A percentile compares a stretch with the other conserved stretches of the same genome.
Conservation (phyloP, 1,284 basidiomycete species). For the Ceratobasidium sp. region DNA sequence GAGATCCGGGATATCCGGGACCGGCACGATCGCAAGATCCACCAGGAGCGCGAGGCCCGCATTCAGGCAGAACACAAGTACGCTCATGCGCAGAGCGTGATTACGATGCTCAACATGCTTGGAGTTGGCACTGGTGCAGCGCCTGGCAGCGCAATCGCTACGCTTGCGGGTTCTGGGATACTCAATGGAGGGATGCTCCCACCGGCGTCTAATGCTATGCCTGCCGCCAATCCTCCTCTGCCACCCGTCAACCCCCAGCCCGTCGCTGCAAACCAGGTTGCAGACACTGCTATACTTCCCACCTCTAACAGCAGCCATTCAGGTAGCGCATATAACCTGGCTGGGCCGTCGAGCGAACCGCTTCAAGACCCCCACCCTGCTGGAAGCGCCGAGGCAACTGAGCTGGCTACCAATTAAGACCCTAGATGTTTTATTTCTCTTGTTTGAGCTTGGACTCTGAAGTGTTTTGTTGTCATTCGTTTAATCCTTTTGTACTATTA, state of each 20-base stretch:
- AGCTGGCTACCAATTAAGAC: not conserved
- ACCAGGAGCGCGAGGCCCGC: not conserved
- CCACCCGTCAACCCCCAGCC: not conserved
- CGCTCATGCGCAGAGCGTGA: not conserved
- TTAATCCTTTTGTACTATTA: not conserved
- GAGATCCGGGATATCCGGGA: not conserved
- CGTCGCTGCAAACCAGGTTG: not conserved
- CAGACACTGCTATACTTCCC: not conserved
- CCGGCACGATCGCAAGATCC: not conserved
- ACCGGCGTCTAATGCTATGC: not conserved
- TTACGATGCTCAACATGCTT: not conserved
- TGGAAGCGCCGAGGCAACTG: not conserved
- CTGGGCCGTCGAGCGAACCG: not conserved
- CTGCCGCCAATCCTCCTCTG: not conserved
- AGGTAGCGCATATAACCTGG: not conserved
- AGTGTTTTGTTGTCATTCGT: not conserved
- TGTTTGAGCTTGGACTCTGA: not conserved
- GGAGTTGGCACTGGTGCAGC: not conserved
- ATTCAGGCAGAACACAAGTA: not conserved
- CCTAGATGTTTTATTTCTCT: not conserved
- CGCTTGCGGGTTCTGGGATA: not conserved
- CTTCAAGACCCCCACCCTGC: not conserved
- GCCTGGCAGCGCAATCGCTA: not conserved
- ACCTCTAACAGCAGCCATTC: not conserved
- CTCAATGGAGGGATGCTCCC: not conserved